These are phyloP conservation scores for Hyphopichia homilentoma DNA, from an alignment of 805 yeast genomes.

Conservation along the genomic window DNA sequence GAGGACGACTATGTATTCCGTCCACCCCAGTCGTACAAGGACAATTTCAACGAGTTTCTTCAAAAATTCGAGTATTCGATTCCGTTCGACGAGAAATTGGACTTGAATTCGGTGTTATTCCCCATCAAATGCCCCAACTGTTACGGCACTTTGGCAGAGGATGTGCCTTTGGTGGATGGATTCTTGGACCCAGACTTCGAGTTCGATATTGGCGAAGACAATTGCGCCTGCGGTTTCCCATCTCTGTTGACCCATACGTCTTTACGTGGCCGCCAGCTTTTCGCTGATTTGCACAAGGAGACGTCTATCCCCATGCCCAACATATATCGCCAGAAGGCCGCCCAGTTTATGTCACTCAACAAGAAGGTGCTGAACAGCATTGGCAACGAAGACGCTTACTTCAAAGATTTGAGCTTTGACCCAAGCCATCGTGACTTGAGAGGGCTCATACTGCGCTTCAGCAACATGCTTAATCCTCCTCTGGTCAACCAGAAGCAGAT, in stretches of 20 bases:
- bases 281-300: slow-evolving; percentile 6
- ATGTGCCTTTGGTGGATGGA: slow-evolving; percentile 10
- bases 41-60: slow-evolving; percentile 7
- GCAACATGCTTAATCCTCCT: not conserved
- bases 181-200: slow-evolving; percentile 11
- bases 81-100: slow-evolving; percentile 3
- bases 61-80: slow-evolving; percentile 1
- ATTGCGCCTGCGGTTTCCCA: slow-evolving; percentile 8
- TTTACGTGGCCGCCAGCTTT: slow-evolving; percentile 13
- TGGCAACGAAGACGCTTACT: not conserved
- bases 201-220: not conserved
- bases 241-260: slow-evolving; percentile 10
- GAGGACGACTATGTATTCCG: slow-evolving; percentile 9
- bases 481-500: not conserved
- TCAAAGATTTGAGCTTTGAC: slow-evolving; percentile 1
- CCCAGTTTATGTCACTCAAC: not conserved
- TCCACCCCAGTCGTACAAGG: slow-evolving; percentile 6
- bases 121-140: slow-evolving; percentile 13
- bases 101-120: slow-evolving; percentile 4
- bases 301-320: not conserved
- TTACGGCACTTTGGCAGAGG: slow-evolving; percentile 4
- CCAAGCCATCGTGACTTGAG: not conserved
- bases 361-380: not conserved
- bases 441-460: not conserved
- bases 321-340: slow-evolving; percentile 1